phyloP scores from a whole-genome alignment of 176 grass and related monocot species.

The Oryza glumipatula region DNA sequence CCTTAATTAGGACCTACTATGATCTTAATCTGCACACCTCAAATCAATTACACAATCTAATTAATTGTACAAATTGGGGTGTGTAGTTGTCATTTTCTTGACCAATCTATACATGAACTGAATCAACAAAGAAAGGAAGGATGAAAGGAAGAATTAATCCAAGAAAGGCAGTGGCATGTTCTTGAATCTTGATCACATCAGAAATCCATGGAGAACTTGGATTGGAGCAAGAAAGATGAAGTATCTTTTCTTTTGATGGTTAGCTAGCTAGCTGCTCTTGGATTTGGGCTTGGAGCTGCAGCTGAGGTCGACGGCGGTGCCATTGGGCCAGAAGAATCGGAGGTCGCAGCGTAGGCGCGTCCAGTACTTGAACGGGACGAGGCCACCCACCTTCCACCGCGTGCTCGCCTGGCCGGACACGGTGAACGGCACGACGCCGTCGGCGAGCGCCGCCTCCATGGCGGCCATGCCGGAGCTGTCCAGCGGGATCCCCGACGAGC shows the following conservation, averaged over 20 bases:
- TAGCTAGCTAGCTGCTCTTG: not conserved
- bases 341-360: constrained; percentile 53
- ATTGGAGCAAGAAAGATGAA: not conserved
- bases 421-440: constrained; percentile 58
- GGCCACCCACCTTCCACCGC: constrained; percentile 49
- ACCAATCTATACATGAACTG: constrained; percentile 14
- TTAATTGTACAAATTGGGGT: constrained; percentile 33
- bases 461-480: constrained; percentile 35
- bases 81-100: not conserved
- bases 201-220: constrained; percentile 1
- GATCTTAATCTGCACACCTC: not conserved
- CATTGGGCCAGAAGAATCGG: constrained; percentile 59
- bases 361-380: constrained; percentile 53
- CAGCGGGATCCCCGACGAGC: constrained; percentile 44
- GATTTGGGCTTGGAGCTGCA: constrained; percentile 61
- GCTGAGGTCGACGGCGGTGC: constrained; percentile 31
- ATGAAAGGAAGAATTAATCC: not conserved
- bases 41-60: not conserved
- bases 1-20: not conserved
- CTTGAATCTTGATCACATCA: constrained; percentile 30
- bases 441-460: constrained; percentile 58
- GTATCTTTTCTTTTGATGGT: not conserved
- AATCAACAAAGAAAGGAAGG: not conserved
- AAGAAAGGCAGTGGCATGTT: constrained; percentile 13
- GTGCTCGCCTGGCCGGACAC: constrained; percentile 57